Percentiles rank a stretch among this genome's conserved stretches.
Conservation (phyloP, 805 yeast species). For the Wickerhamiella australiensis region DNA sequence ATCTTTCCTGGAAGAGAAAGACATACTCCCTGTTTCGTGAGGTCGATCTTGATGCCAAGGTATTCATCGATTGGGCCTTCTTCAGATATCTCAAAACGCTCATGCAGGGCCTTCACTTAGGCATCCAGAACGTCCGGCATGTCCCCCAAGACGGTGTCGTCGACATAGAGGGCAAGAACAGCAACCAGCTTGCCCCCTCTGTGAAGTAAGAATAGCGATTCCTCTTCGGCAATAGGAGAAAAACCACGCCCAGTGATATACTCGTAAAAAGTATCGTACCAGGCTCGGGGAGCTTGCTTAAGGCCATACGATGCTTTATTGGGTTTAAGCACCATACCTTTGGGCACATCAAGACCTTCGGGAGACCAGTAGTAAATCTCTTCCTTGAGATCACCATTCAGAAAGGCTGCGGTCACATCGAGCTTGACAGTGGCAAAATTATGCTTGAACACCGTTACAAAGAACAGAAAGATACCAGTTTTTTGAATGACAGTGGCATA, state of each 20-base stretch:
- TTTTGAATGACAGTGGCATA: constrained; percentile 4
- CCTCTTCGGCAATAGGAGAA: neutral
- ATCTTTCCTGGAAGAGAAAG: neutral
- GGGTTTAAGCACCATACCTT: neutral
- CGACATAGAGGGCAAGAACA: neutral
- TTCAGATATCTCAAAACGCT: neutral
- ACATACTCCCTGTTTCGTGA: neutral
- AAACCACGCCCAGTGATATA: neutral
- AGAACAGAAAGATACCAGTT: neutral
- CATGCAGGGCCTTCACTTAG: neutral
- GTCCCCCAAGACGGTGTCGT: neutral
- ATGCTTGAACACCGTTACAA: neutral
- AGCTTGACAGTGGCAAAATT: neutral
- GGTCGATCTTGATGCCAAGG: constrained; percentile 2
- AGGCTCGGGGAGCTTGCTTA: constrained; percentile 4
- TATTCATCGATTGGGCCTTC: neutral
- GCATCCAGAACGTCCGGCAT: no score
- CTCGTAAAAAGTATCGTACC: neutral
- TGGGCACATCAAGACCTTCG: neutral
- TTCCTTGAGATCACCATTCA: neutral
- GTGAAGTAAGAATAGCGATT: neutral
- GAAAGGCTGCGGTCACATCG: constrained; percentile 4
- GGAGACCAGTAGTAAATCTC: neutral
- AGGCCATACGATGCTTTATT: neutral
- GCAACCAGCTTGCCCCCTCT: neutral